Percentiles rank a stretch among this genome's conserved stretches.
Conservation (phyloP, 106 monocot genomes). For the Allium sativum region DNA sequence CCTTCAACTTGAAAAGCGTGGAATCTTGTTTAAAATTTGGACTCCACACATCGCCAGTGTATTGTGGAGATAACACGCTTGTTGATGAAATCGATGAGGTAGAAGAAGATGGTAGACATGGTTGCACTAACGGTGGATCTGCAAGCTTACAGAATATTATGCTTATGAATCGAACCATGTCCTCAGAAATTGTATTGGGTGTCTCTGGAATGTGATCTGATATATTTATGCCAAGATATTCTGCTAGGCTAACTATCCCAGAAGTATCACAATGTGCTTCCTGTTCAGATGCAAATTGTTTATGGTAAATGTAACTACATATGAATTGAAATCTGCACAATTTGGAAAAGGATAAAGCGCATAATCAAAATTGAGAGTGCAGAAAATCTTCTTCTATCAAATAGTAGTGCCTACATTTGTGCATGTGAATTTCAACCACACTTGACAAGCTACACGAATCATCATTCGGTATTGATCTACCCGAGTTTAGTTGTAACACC, state of each 20-base stretch:
- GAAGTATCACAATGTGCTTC: conserved; percentile 24
- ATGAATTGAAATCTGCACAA: background rate
- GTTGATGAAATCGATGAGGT: conserved; percentile 71
- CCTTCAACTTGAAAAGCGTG: conserved; percentile 77
- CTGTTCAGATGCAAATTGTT: conserved; percentile 18
- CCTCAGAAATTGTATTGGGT: conserved; percentile 62
- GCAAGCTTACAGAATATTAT: conserved; percentile 61
- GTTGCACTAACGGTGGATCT: conserved; percentile 49
- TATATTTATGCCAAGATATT: conserved; percentile 60
- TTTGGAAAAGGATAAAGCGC: background rate
- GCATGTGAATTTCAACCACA: too few species aligned
- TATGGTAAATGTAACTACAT: background rate
- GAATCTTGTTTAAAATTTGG: conserved; percentile 39
- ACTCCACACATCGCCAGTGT: conserved; percentile 52
- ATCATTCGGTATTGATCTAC: too few species aligned
- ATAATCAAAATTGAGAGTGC: conserved; percentile 73
- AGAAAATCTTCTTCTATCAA: too few species aligned
- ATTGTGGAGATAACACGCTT: conserved; percentile 68
- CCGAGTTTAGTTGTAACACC: too few species aligned
- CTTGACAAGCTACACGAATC: too few species aligned
- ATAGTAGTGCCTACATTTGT: too few species aligned
- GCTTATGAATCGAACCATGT: conserved; percentile 69
- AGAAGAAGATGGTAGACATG: too few species aligned
- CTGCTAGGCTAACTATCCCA: conserved; percentile 64
- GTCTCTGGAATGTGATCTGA: conserved; percentile 68